phyloP scores from a whole-genome alignment of 768 basidiomycete species.

The Leucocoprinus sp. region DNA sequence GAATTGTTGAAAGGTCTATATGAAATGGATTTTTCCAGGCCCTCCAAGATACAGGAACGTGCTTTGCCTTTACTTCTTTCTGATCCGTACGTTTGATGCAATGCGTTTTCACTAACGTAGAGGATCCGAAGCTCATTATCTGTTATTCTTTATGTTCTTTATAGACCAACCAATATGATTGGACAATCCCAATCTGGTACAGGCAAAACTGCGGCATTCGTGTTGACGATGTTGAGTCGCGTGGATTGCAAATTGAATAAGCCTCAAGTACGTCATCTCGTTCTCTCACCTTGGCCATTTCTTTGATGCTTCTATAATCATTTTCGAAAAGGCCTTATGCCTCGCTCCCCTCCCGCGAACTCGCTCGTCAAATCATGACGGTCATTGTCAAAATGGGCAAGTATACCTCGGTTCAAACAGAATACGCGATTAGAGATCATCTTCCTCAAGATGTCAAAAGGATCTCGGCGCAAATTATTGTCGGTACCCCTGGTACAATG shows the following conservation, averaged over 20 bases:
- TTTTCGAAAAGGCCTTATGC: slow-evolving; percentile 67
- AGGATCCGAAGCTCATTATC: no score
- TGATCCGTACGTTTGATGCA: slow-evolving; percentile 56
- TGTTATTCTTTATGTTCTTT: no score
- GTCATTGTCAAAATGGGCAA: slow-evolving; percentile 93
- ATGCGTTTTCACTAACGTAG: neutral
- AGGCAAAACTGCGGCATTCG: slow-evolving; percentile 98
- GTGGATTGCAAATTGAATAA: slow-evolving; percentile 77
- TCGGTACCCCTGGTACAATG: slow-evolving; percentile 96
- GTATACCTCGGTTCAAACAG: slow-evolving; percentile 87
- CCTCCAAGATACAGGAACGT: slow-evolving; percentile 97
- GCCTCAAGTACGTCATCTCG: slow-evolving; percentile 55
- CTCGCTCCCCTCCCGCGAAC: slow-evolving; percentile 96
- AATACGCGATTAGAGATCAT: slow-evolving; percentile 91
- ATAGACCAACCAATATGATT: slow-evolving; percentile 98
- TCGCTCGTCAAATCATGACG: slow-evolving; percentile 96
- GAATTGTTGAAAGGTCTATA: slow-evolving; percentile 93
- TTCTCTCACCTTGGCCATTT: neutral
- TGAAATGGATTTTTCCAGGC: slow-evolving; percentile 93
- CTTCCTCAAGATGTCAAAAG: slow-evolving; percentile 54
- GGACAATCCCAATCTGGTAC: slow-evolving; percentile 99
- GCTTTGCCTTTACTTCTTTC: slow-evolving; percentile 85
- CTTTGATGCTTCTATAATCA: neutral
- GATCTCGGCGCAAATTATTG: slow-evolving; percentile 84
- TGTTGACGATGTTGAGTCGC: slow-evolving; percentile 93